Evolutionary conservation across 2,329 filamentous ascomycete species (phyloP).

Genomic region (Xylaria sp.): DNA sequence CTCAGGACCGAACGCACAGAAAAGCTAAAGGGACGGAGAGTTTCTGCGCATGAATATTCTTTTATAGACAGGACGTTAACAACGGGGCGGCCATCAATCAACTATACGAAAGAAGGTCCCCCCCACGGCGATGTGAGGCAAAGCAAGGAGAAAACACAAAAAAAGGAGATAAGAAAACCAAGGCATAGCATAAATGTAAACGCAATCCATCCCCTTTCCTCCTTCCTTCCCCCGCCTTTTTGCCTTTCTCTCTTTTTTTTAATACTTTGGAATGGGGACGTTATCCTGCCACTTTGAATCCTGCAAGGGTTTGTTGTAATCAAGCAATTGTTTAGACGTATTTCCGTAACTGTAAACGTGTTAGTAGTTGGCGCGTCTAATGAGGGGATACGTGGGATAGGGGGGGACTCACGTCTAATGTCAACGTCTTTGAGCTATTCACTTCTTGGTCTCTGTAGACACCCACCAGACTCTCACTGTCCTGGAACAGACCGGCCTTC

Average conservation of each 20-base stretch:
- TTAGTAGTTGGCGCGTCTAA: slow-evolving; percentile 18
- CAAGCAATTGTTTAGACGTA: slow-evolving; percentile 9
- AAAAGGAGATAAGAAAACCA: neutral
- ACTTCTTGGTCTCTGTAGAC: slow-evolving; percentile 93
- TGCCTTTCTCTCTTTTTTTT: neutral
- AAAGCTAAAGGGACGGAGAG: no score
- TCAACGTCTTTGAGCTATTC: slow-evolving; percentile 87
- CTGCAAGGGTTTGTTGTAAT: neutral
- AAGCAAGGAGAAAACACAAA: neutral
- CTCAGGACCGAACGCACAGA: no score
- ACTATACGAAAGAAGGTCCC: neutral
- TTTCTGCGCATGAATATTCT: neutral
- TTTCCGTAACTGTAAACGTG: slow-evolving; percentile 28
- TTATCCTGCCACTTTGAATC: neutral
- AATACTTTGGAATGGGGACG: neutral
- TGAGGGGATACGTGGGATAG: no score
- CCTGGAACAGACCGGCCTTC: slow-evolving; percentile 93
- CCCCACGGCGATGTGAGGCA: no score
- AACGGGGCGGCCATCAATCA: slow-evolving; percentile 1
- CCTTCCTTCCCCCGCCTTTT: neutral
- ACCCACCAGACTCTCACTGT: slow-evolving; percentile 90
- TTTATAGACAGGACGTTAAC: neutral
- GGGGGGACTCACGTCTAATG: slow-evolving; percentile 73
- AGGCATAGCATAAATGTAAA: neutral
- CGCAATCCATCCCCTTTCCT: neutral